phyloP scores from a whole-genome alignment of 106 monocot species.

The Allium fistulosum region DNA sequence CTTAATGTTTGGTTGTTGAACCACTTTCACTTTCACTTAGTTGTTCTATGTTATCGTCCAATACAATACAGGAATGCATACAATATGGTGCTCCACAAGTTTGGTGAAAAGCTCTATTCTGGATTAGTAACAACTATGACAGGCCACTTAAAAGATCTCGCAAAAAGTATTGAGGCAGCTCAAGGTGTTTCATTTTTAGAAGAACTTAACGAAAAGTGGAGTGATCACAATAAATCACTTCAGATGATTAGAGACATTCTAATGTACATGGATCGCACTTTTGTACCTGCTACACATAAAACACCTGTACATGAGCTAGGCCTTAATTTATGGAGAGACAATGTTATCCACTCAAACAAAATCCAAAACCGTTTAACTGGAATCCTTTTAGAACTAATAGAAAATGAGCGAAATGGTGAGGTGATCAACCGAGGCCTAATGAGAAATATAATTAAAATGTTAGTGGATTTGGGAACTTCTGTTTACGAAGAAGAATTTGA shows the following conservation, averaged over 20 bases:
- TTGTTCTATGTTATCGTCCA: not conserved
- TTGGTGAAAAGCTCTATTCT: constrained; percentile 58
- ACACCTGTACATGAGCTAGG: constrained; percentile 66
- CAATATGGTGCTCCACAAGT: constrained; percentile 72
- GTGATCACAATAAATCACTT: constrained; percentile 57
- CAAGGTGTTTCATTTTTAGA: constrained; percentile 53
- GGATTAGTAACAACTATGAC: constrained; percentile 54
- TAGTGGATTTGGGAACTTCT: constrained; percentile 45
- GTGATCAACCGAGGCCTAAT: constrained; percentile 61
- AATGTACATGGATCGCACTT: constrained; percentile 81
- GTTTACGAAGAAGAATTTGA: constrained; percentile 62
- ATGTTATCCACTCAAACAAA: constrained; percentile 35
- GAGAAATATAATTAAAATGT: constrained; percentile 61
- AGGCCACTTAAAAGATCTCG: constrained; percentile 43
- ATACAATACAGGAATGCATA: constrained; percentile 56
- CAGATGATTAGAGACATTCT: constrained; percentile 72
- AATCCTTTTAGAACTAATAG: constrained; percentile 53
- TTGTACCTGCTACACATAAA: constrained; percentile 23
- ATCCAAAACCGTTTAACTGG: constrained; percentile 32
- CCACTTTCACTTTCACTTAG: not conserved
- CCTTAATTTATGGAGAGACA: constrained; percentile 55
- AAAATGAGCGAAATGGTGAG: constrained; percentile 48
- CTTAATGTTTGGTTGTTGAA: not conserved
- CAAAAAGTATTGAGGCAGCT: constrained; percentile 44
- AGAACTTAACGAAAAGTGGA: constrained; percentile 59